A percentile compares a stretch with the other conserved stretches of the same genome.
phyloP scores from a whole-genome alignment of 495 filamentous ascomycete species.

The Talaromyces borbonicus region DNA sequence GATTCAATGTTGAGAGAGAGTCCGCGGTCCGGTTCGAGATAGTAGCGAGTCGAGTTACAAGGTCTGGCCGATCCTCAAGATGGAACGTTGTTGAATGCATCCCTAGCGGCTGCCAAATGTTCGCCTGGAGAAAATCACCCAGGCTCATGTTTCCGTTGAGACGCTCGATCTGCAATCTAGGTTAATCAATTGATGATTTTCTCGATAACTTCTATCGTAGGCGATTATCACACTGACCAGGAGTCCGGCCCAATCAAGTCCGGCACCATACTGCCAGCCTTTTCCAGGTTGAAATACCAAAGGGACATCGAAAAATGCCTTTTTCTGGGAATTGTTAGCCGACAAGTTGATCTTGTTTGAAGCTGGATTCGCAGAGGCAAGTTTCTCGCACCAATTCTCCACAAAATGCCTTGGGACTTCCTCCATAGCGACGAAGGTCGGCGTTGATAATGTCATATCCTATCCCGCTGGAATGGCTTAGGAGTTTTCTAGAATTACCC shows the following conservation, averaged over 20 bases:
- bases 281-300: constrained; percentile 44
- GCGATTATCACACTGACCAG: no score
- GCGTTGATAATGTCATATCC: background rate
- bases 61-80: background rate
- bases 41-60: background rate
- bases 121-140: background rate
- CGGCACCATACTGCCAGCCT: constrained; percentile 44
- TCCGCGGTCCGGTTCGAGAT: background rate
- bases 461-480: constrained; percentile 39
- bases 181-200: no score
- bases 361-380: no score
- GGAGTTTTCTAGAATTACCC: constrained; percentile 47
- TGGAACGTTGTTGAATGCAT: background rate
- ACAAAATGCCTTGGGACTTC: no score
- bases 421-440: background rate
- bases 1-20: background rate
- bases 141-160: background rate
- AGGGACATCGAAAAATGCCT: constrained; percentile 31
- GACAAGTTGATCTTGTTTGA: no score
- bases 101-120: constrained; percentile 1
- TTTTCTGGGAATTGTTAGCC: no score
- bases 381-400: no score
- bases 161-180: background rate
- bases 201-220: no score
- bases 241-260: constrained; percentile 48